Base-by-base conservation (phyloP, 345 rosid genomes). In the Salix udensis region DNA sequence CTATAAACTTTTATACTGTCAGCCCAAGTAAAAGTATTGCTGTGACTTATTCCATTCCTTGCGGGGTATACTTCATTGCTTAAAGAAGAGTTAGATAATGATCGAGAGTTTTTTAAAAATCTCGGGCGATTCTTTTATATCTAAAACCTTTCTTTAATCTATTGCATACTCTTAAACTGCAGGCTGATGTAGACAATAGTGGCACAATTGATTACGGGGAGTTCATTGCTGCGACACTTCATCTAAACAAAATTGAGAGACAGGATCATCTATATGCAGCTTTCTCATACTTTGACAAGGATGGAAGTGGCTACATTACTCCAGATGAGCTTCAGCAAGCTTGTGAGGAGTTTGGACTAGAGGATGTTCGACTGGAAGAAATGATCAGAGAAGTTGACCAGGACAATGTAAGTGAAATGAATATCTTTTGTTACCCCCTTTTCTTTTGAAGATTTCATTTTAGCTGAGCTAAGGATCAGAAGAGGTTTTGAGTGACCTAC, bases 231-330 rank as follows among this genome's bases (percentile, higher is more conserved):
- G 82, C 82, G 21, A 78, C 82, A 7, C 66, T 82, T 68, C 80
- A 75, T 62, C 70, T 82, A 34, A 75, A 78, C 67, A 71, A 78
- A 68, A 68, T 82, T 16, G 82, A 82, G 74, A 70, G 79, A 37
- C 77, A 78, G 50, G 85, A 82, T 39, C 79, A 78, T 68, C 77
- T 82, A 61, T 74, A 75, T 71, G 82, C 71, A 48, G 82, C 85
- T n/a, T 82, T 82, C 68, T 39, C 72, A 24, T 78, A 78, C 44
- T 82, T 82, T 5, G 80, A 82, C 19, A 78, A 68, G 77, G 85
- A 82, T 72, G 82, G 82, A 67, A 82, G 85, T 61, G 82, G 72
- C 55, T 78, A 82, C 53, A 82, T 82, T 14, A 82, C 81, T 50
- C 69, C 77, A 0, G 85, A 82, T 18, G 77, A 78, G 64, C 76